Evolutionary conservation across 495 filamentous ascomycete species (phyloP).

Genomic region (Evernia prunastri): DNA sequence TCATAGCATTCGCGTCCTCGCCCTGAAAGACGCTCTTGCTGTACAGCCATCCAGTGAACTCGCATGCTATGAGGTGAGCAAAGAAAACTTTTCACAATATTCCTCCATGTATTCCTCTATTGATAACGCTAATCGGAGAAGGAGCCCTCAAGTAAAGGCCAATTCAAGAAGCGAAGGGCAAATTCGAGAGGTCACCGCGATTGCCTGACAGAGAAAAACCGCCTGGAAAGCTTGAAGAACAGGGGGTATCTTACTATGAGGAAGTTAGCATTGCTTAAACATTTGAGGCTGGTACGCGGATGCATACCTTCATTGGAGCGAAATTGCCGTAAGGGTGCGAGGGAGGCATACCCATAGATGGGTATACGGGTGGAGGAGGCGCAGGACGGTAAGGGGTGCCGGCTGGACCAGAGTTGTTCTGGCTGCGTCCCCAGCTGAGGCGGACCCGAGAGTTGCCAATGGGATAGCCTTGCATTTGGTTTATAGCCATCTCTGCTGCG

Average conservation of each 20-base stretch:
- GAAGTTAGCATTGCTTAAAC: conserved; percentile 5
- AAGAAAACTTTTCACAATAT: conserved; percentile 23
- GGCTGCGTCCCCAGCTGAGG: conserved; percentile 92
- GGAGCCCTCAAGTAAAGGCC: conserved; percentile 29
- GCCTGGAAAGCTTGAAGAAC: conserved; percentile 24
- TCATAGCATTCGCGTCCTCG: conserved; percentile 24
- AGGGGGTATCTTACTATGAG: conserved; percentile 26
- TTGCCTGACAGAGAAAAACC: conserved; percentile 12
- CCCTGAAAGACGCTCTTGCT: conserved; percentile 15
- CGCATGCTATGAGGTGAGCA: conserved; percentile 21
- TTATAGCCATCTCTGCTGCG: conserved; percentile 99
- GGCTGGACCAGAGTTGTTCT: conserved; percentile 98
- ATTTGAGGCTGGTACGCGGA: background rate
- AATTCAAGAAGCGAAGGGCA: conserved; percentile 27
- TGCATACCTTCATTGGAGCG: conserved; percentile 68
- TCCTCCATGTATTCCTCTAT: conserved; percentile 22
- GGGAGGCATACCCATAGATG: conserved; percentile 77
- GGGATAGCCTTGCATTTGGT: conserved; percentile 99
- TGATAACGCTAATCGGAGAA: conserved; percentile 36
- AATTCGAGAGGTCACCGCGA: conserved; percentile 19
- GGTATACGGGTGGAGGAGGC: conserved; percentile 80
- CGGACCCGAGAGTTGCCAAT: conserved; percentile 98
- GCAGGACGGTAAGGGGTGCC: conserved; percentile 96
- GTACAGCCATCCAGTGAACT: conserved; percentile 17
- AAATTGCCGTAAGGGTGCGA: conserved; percentile 67